A percentile compares a stretch with the other conserved stretches of the same genome.
Evolutionary conservation across 805 yeast genomes (phyloP).

Genomic region (Clavispora fructus): DNA sequence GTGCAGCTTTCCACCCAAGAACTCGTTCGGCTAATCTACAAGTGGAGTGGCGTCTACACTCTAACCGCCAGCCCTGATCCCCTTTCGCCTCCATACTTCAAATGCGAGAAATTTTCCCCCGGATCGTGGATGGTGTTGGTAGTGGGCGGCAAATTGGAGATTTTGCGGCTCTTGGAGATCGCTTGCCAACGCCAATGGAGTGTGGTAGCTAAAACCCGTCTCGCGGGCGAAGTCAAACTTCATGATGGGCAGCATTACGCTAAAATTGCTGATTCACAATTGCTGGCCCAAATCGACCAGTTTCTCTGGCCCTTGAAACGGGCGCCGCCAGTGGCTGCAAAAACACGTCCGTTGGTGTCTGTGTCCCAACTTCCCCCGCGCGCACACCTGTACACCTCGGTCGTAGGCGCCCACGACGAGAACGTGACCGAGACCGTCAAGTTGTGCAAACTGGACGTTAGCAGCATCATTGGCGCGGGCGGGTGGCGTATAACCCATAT

Average conservation of each 20-base stretch:
- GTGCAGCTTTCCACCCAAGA: conserved; percentile 5
- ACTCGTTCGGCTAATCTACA: conserved; percentile 2
- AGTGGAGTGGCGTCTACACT: conserved; percentile 4
- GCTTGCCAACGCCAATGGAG: background rate
- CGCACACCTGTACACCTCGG: background rate
- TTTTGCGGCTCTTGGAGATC: conserved; percentile 3
- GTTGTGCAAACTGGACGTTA: conserved; percentile 9
- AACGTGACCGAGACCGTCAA: conserved; percentile 8
- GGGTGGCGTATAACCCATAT: conserved; percentile 7
- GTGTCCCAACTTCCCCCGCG: background rate
- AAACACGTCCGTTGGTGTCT: background rate
- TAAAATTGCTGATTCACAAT: background rate
- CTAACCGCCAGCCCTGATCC: conserved; percentile 2
- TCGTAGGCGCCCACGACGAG: background rate
- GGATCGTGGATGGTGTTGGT: conserved; percentile 6
- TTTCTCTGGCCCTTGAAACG: background rate
- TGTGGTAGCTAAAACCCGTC: background rate
- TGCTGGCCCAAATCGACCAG: background rate
- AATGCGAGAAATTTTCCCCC: conserved; percentile 5
- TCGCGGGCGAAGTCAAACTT: background rate
- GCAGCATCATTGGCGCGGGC: conserved; percentile 10
- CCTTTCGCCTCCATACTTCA: conserved; percentile 1
- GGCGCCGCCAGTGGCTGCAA: background rate
- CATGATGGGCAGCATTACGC: background rate
- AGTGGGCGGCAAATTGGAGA: conserved; percentile 4